A percentile compares a stretch with the other conserved stretches of the same genome.
phyloP scores from a whole-genome alignment of 768 basidiomycete species.

The Austroboletus eburneus region DNA sequence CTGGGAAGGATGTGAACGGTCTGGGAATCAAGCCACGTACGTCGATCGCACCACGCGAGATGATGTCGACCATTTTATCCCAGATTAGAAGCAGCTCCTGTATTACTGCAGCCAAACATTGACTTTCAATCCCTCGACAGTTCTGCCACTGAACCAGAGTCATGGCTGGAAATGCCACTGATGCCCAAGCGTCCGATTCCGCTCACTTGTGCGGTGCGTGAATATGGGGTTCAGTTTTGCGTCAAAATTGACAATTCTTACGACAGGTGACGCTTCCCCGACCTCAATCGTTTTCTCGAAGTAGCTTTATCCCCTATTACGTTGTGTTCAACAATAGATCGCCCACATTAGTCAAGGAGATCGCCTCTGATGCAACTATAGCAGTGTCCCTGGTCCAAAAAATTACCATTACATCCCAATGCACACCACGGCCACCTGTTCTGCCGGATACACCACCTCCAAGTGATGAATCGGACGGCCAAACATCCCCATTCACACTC shows the following conservation, averaged over 20 bases:
- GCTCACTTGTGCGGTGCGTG: slow-evolving; percentile 62
- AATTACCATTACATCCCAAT: slow-evolving; percentile 46
- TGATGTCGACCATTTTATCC: slow-evolving; percentile 4
- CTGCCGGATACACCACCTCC: slow-evolving; percentile 47
- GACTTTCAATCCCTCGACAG: slow-evolving; percentile 60
- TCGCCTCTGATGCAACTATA: slow-evolving; percentile 67
- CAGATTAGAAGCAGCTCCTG: slow-evolving; percentile 65
- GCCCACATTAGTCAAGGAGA: slow-evolving; percentile 52
- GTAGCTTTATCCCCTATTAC: slow-evolving; percentile 63
- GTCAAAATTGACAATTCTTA: slow-evolving; percentile 1
- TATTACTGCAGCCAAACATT: slow-evolving; percentile 54
- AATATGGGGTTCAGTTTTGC: background rate
- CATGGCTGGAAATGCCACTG: slow-evolving; percentile 69
- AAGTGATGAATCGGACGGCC: slow-evolving; percentile 42
- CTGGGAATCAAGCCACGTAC: slow-evolving; percentile 45
- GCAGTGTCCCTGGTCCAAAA: slow-evolving; percentile 63
- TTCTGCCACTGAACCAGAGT: slow-evolving; percentile 37
- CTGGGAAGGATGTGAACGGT: slow-evolving; percentile 53
- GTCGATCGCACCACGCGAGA: slow-evolving; percentile 15
- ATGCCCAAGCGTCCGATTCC: slow-evolving; percentile 59
- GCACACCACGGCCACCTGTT: slow-evolving; percentile 37
- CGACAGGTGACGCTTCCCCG: slow-evolving; percentile 58
- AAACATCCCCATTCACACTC: slow-evolving; percentile 15
- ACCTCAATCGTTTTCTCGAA: slow-evolving; percentile 56
- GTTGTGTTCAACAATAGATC: slow-evolving; percentile 69